Evolutionary conservation across 73 alveolate species (phyloP).

Genomic region (Paramecium biaurelia): DNA sequence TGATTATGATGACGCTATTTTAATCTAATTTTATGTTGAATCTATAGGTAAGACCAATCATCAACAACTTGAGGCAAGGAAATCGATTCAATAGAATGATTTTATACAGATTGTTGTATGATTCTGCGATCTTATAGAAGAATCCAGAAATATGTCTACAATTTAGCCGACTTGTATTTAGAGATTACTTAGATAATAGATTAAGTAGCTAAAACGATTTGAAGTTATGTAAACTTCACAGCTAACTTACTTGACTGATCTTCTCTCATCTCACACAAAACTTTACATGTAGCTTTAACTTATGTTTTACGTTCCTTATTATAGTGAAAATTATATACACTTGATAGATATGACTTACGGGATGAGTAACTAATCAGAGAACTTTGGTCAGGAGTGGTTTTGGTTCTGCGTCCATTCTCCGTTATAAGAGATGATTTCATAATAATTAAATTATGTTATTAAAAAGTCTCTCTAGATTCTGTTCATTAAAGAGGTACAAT

Average conservation of each 20-base stretch:
- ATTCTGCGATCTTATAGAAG: background rate
- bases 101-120: background rate
- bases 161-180: background rate
- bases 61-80: background rate
- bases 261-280: constrained; percentile 4
- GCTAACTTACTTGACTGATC: background rate
- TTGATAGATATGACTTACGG: background rate
- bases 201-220: background rate
- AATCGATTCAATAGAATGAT: background rate
- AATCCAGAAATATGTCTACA: background rate
- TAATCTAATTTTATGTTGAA: background rate
- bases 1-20: background rate
- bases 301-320: background rate
- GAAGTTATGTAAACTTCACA: background rate
- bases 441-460: background rate
- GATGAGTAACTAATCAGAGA: background rate
- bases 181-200: background rate
- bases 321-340: background rate
- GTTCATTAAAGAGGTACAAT: constrained; percentile 17
- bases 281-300: background rate
- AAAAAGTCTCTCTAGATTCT: background rate
- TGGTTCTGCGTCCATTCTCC: background rate
- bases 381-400: background rate
- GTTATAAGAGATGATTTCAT: background rate
- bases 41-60: background rate